Percentiles rank a stretch among this genome's conserved stretches.
phyloP scores from a whole-genome alignment of 2,329 filamentous ascomycete species.

The Dactylonectria macrodidyma region DNA sequence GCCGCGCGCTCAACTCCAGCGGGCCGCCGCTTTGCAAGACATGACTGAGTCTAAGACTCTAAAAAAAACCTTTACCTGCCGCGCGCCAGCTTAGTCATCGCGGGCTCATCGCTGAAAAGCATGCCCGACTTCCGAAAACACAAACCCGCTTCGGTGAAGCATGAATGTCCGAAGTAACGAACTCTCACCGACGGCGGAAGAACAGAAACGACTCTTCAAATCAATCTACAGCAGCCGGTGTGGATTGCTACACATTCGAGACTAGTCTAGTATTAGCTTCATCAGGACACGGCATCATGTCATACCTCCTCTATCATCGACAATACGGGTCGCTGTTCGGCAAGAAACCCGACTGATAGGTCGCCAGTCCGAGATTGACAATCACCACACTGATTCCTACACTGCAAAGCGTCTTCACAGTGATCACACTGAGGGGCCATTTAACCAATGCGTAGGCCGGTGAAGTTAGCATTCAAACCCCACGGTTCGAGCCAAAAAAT shows the following conservation, averaged over 20 bases:
- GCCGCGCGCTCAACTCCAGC: neutral
- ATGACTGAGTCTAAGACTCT: slow-evolving; percentile 13
- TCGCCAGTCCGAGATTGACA: slow-evolving; percentile 12
- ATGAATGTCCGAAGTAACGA: neutral
- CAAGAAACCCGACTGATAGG: slow-evolving; percentile 35
- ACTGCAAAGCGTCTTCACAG: neutral
- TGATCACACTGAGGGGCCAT: neutral
- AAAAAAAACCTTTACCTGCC: slow-evolving; percentile 28
- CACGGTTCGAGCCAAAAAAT: too few relatives aligned
- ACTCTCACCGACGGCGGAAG: neutral
- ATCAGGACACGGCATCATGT: slow-evolving; percentile 1
- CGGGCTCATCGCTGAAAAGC: slow-evolving; percentile 10
- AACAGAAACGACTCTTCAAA: neutral
- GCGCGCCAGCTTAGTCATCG: slow-evolving; percentile 46
- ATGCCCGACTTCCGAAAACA: neutral
- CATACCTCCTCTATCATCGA: neutral
- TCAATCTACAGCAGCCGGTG: neutral
- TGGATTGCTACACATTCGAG: neutral
- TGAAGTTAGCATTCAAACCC: too few relatives aligned
- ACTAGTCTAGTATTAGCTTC: slow-evolving; percentile 6
- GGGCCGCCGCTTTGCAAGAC: slow-evolving; percentile 37
- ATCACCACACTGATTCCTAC: neutral
- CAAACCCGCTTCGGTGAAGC: slow-evolving; percentile 3
- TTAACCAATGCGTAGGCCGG: too few relatives aligned
- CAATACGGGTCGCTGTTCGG: slow-evolving; percentile 19